These are phyloP conservation scores for Debaryomycetaceae sp. DNA, from an alignment of 1,139 yeast genomes.

Conservation along the genomic window DNA sequence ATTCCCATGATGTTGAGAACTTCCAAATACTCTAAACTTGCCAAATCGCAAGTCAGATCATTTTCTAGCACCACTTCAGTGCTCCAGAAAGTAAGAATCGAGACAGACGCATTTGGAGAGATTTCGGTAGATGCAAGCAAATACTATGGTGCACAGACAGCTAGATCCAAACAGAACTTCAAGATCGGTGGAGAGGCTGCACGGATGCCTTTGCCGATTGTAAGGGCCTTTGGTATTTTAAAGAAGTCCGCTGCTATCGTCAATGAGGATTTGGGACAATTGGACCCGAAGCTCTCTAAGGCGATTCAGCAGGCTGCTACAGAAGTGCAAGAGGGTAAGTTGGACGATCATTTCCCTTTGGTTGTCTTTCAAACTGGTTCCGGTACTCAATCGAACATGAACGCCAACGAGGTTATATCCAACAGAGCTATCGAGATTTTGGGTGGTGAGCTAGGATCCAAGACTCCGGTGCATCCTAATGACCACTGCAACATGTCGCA, in stretches of 20 bases:
- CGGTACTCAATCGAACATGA: constrained; percentile 98
- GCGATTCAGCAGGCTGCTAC: constrained; percentile 94
- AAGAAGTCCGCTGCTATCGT: constrained; percentile 95
- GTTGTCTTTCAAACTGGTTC: constrained; percentile 99
- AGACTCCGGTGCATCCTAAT: constrained; percentile 94
- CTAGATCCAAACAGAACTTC: constrained; percentile 87
- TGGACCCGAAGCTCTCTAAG: constrained; percentile 76
- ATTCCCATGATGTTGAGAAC: constrained; percentile 28
- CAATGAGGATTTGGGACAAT: constrained; percentile 72
- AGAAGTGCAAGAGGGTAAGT: constrained; percentile 89
- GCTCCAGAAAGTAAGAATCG: constrained; percentile 54
- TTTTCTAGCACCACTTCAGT: constrained; percentile 25
- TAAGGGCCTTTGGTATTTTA: constrained; percentile 87
- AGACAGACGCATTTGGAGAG: constrained; percentile 95
- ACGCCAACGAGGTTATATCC: constrained; percentile 96
- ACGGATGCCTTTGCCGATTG: constrained; percentile 85
- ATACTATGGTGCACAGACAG: constrained; percentile 99
- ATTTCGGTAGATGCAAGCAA: constrained; percentile 80
- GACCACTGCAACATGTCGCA: constrained; percentile 99
- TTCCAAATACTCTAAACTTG: constrained; percentile 11
- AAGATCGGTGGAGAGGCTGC: constrained; percentile 93
- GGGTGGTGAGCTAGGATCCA: constrained; percentile 90
- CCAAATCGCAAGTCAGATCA: constrained; percentile 20
- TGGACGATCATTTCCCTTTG: constrained; percentile 92
- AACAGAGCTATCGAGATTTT: constrained; percentile 95